These are phyloP conservation scores for Podaxis sp. DNA, from an alignment of 768 basidiomycete species.

Conservation along the genomic window DNA sequence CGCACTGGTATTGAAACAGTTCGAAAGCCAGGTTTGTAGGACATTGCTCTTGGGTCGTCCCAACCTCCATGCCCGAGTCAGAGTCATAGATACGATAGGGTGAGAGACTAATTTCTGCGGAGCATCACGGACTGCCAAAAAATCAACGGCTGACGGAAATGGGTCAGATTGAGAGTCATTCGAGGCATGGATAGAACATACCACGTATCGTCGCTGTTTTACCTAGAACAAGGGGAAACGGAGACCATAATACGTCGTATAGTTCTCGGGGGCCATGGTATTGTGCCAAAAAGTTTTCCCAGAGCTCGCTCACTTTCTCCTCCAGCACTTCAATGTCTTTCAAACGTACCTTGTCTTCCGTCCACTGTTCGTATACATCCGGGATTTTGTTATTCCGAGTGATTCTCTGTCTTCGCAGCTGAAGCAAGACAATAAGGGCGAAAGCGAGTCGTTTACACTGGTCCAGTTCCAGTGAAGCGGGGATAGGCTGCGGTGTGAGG, in stretches of 20 bases:
- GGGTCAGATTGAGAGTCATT: background rate
- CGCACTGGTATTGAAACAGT: background rate
- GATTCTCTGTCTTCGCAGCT: conserved; percentile 24
- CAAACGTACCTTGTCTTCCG: conserved; percentile 20
- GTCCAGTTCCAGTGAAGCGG: conserved; percentile 8
- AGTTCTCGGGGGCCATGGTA: conserved; percentile 37
- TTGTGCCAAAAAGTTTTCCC: conserved; percentile 38
- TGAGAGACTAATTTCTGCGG: conserved; percentile 36
- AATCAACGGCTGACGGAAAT: conserved; percentile 35
- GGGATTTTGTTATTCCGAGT: background rate
- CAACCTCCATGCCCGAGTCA: conserved; percentile 37
- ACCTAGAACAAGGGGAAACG: conserved; percentile 31
- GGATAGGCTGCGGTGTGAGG: background rate
- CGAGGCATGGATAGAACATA: conserved; percentile 12
- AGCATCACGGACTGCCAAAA: conserved; percentile 26
- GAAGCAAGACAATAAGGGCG: conserved; percentile 27
- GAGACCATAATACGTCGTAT: conserved; percentile 44
- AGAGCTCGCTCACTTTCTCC: conserved; percentile 27
- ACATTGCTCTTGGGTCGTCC: conserved; percentile 13
- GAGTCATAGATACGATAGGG: conserved; percentile 33
- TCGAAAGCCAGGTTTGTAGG: background rate
- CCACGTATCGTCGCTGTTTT: conserved; percentile 23
- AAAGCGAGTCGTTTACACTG: conserved; percentile 19
- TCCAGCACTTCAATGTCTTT: conserved; percentile 28
- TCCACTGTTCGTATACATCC: conserved; percentile 43